Conservation (phyloP, 2,329 filamentous ascomycete species). For the Escovopsis sp. region DNA sequence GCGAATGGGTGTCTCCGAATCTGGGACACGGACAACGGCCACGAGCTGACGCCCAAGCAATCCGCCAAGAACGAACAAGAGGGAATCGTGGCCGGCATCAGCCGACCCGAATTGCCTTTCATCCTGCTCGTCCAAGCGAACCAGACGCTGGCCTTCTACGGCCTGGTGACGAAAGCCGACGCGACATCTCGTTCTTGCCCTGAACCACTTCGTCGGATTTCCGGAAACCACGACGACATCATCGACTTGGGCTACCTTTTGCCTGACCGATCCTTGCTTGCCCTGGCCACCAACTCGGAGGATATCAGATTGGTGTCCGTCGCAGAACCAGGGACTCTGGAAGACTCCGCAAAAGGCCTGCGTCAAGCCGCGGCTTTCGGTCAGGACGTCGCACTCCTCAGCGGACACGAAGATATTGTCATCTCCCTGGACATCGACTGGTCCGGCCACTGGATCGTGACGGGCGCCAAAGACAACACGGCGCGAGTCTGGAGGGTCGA, state of each 20-base stretch:
- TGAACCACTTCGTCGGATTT: conserved; percentile 60
- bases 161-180: conserved; percentile 25
- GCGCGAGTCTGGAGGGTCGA: conserved; percentile 85
- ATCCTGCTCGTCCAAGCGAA: conserved; percentile 77
- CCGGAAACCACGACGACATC: conserved; percentile 93
- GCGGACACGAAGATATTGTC: conserved; percentile 89
- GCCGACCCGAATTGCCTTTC: conserved; percentile 49
- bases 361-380: conserved; percentile 55
- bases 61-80: conserved; percentile 42
- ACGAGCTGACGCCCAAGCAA: conserved; percentile 68
- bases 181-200: conserved; percentile 21
- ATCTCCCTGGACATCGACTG: conserved; percentile 90
- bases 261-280: conserved; percentile 65
- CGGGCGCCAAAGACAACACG: conserved; percentile 92
- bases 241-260: conserved; percentile 86
- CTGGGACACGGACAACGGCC: conserved; percentile 66
- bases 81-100: conserved; percentile 57
- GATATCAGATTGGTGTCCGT: conserved; percentile 79
- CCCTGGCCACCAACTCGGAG: conserved; percentile 88
- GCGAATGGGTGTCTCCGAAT: conserved; percentile 69
- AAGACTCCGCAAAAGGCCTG: conserved; percentile 10
- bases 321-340: conserved; percentile 19
- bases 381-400: conserved; percentile 71
- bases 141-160: conserved; percentile 70
- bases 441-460: conserved; percentile 94